Percentiles rank a stretch among this genome's conserved stretches.
phyloP scores from a whole-genome alignment of 2,329 filamentous ascomycete genomes.

The Kalaharituber pfeilii region DNA sequence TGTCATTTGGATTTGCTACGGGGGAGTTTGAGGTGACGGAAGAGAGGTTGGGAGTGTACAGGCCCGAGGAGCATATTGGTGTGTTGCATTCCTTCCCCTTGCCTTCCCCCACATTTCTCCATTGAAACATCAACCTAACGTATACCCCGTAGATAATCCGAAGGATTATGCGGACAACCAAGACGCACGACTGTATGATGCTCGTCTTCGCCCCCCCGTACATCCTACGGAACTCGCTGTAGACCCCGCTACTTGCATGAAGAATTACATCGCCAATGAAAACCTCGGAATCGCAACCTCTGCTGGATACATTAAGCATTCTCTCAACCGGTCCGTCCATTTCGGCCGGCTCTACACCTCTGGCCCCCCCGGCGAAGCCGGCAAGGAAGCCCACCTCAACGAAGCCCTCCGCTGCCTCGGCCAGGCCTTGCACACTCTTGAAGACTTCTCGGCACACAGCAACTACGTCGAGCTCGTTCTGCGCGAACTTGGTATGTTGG shows the following conservation, averaged over 20 bases:
- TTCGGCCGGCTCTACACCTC: conserved; percentile 58
- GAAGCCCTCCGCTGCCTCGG: conserved; percentile 62
- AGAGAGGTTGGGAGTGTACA: conserved; percentile 62
- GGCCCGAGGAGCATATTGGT: conserved; percentile 47
- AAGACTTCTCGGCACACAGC: conserved; percentile 67
- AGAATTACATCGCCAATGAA: conserved; percentile 97
- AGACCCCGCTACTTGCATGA: conserved; percentile 75
- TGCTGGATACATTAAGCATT: conserved; percentile 63
- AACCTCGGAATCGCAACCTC: conserved; percentile 76
- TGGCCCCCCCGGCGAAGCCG: conserved; percentile 39
- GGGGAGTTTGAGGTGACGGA: conserved; percentile 70
- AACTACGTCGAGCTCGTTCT: conserved; percentile 69
- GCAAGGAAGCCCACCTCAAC: conserved; percentile 59
- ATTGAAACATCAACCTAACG: too few species aligned
- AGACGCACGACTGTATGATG: conserved; percentile 70
- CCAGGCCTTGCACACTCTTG: conserved; percentile 58
- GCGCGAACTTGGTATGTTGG: conserved; percentile 57
- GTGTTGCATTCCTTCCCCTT: background rate
- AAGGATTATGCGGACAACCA: conserved; percentile 70
- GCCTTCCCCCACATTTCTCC: background rate
- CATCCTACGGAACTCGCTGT: conserved; percentile 53
- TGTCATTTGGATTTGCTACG: conserved; percentile 71
- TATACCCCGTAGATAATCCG: conserved; percentile 61
- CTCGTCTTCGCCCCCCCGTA: conserved; percentile 65
- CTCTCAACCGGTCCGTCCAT: conserved; percentile 55